Evolutionary conservation across 129 eudicot genomes (phyloP), one percentile per base, ranked within the genome.

Genomic region (Erigeron canadensis): DNA sequence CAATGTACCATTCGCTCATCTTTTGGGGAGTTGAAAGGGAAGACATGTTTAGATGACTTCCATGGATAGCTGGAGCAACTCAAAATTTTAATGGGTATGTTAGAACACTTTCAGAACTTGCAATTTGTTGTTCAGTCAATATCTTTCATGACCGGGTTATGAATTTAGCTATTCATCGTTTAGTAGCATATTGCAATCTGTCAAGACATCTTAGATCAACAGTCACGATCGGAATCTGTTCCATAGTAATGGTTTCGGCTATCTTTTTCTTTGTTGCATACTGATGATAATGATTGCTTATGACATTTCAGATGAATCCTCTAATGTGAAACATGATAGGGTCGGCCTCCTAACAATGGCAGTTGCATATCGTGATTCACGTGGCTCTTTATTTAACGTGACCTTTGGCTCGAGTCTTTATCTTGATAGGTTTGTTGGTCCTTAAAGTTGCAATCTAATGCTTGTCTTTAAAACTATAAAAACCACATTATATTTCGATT

Each of bases 261-360:
- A 23, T 62, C 54, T 22, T 61, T 62, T 40, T 61, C 23, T 16
- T 62, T 61, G 46, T 70, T 61, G 22, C 22, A 18, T 23, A 64
- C 45, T 43, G 21, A 23, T 71, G 28, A 42, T 70, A 53, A 28
- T 54, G 43, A 17, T n/a, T 0, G 43, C 47, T 43, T 78, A 43
- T 63, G 38, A 39, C 55, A 65, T 87, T 85, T 64, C 91, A 95
- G 99, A 95, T 65, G 99, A 95, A 69, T 77, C 89, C 23, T 81
- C 96, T 18, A 95, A 87, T 71, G 75, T 87, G 42, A 90, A 88
- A 70, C 99, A 95, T 86, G 99, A 95, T 76, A 78, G 77, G 19
- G 85, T 87, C n/a, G 99, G 99, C 40, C 89, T 95, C 59, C 74
- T 95, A 23, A 82, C 97, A 22, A 95, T 95, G 97, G 84, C 97